These are phyloP conservation scores for Zasmidium angulare DNA, from an alignment of 2,329 filamentous ascomycete genomes.

Conservation along the genomic window DNA sequence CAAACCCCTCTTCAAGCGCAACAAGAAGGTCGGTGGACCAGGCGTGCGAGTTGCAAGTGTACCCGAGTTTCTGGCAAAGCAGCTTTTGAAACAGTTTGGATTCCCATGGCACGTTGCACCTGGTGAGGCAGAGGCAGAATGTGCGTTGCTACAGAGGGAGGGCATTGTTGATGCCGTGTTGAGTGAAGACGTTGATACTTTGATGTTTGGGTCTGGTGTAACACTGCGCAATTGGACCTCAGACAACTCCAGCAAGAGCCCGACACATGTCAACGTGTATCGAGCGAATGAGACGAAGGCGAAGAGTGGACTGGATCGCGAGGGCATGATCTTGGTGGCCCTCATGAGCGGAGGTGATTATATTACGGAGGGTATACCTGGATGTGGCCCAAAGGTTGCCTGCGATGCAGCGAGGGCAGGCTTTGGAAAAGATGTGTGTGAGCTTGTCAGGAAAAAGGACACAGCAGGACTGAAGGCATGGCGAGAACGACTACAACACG, in stretches of 20 bases:
- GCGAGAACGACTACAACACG: constrained; percentile 70
- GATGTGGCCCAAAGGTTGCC: constrained; percentile 83
- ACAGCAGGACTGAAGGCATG: constrained; percentile 62
- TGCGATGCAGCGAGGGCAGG: constrained; percentile 87
- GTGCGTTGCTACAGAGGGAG: constrained; percentile 76
- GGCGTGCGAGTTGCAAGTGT: constrained; percentile 64
- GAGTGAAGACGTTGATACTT: constrained; percentile 87
- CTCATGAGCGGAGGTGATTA: constrained; percentile 97
- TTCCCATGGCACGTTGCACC: constrained; percentile 84
- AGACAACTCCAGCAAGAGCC: constrained; percentile 64
- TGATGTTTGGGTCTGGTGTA: constrained; percentile 25
- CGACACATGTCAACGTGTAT: constrained; percentile 86
- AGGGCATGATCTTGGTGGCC: constrained; percentile 91
- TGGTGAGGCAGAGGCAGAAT: constrained; percentile 95
- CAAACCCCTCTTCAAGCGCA: constrained; percentile 84
- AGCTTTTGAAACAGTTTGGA: constrained; percentile 79
- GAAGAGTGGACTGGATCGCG: constrained; percentile 66
- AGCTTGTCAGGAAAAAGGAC: constrained; percentile 58
- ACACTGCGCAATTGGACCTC: constrained; percentile 67
- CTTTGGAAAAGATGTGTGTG: constrained; percentile 75
- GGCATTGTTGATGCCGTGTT: constrained; percentile 90
- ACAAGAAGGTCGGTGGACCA: constrained; percentile 65
- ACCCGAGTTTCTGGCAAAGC: constrained; percentile 75
- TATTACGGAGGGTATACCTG: constrained; percentile 79
- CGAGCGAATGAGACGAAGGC: constrained; percentile 59